Conservation (phyloP, 139 green algal species). For the Eudorina sp. region DNA sequence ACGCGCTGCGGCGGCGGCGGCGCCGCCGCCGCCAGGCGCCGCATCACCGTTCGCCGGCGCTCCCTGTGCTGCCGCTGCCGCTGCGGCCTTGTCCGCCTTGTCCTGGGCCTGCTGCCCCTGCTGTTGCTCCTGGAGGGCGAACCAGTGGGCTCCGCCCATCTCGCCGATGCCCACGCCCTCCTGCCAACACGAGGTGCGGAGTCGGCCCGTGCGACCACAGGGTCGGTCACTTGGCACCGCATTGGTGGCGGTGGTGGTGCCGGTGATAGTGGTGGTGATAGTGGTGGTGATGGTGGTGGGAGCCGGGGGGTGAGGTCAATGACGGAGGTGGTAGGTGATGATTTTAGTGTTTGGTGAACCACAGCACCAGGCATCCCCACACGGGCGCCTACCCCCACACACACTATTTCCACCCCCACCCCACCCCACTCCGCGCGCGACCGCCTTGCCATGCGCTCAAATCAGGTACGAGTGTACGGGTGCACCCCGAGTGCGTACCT, state of each 20-base stretch:
- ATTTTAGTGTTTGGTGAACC: no score
- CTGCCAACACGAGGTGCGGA: not conserved
- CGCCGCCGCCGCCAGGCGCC: not conserved
- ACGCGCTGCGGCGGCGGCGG: no score
- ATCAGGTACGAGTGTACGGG: no score
- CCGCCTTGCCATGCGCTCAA: no score
- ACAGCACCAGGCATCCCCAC: no score
- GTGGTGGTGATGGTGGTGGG: not conserved
- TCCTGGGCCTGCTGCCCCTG: not conserved
- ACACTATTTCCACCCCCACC: no score
- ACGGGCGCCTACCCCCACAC: no score
- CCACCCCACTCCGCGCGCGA: no score
- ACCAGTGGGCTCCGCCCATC: slow-evolving; percentile 78
- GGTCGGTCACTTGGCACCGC: no score
- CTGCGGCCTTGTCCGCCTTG: not conserved
- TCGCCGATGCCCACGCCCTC: slow-evolving; percentile 72
- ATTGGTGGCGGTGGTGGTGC: not conserved
- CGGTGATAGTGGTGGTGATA: not conserved
- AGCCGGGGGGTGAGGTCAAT: not conserved
- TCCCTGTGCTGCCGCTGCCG: not conserved
- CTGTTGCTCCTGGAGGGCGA: slow-evolving; percentile 49
- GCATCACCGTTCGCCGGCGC: not conserved
- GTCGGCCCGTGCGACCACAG: not conserved
- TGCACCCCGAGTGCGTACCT: no score
- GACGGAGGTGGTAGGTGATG: no score